Conservation (phyloP, 2,329 filamentous ascomycete genomes). For the Sporothrix schenckii region DNA sequence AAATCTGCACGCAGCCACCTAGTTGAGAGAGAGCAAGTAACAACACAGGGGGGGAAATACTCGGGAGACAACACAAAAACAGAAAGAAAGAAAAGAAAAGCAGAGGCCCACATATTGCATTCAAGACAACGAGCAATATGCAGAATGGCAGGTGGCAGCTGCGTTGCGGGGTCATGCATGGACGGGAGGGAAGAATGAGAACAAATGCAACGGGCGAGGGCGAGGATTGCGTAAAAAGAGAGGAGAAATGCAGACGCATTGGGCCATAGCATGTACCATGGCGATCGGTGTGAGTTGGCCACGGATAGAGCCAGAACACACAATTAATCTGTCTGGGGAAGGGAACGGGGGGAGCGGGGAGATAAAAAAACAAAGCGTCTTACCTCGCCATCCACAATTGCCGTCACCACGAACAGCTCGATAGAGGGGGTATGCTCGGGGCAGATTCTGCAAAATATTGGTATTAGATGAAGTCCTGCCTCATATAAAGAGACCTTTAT, state of each 20-base stretch:
- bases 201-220: neutral
- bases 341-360: neutral
- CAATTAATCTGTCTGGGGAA: neutral
- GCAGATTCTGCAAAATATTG: slow-evolving; percentile 65
- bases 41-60: neutral
- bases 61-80: neutral
- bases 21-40: neutral
- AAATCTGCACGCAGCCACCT: neutral
- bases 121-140: neutral
- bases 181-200: slow-evolving; percentile 20
- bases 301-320: no score
- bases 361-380: slow-evolving; percentile 43
- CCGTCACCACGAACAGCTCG: slow-evolving; percentile 89
- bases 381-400: slow-evolving; percentile 97
- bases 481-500: neutral
- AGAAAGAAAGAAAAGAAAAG: neutral
- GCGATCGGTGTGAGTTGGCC: neutral
- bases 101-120: neutral
- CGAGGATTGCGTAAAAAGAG: neutral
- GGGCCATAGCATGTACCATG: neutral
- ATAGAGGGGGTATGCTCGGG: slow-evolving; percentile 82
- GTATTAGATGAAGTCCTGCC: slow-evolving; percentile 5
- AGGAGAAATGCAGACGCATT: neutral
- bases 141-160: slow-evolving; percentile 12
- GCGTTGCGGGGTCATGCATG: slow-evolving; percentile 27